A percentile compares a stretch with the other conserved stretches of the same genome.
Conservation (phyloP, 257 asterid genomes). For the Penstemon newberryi region DNA sequence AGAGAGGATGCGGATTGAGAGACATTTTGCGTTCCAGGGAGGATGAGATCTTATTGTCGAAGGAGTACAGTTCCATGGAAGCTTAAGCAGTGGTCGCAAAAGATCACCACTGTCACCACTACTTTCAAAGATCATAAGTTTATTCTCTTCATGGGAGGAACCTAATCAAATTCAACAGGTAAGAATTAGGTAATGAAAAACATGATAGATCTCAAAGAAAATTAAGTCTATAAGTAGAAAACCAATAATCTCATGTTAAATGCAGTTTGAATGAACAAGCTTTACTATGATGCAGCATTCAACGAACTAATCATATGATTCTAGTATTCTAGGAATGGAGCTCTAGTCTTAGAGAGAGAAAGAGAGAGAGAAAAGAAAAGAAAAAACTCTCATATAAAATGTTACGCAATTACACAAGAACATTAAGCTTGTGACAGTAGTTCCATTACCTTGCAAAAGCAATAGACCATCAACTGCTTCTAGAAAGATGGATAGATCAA, state of each 20-base stretch:
- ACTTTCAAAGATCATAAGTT: conserved; percentile 42
- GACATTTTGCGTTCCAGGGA: conserved; percentile 71
- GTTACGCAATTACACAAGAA: conserved; percentile 12
- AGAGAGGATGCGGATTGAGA: conserved; percentile 64
- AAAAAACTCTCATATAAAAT: background rate
- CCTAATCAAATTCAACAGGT: conserved; percentile 41
- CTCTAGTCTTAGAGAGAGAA: background rate
- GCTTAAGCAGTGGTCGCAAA: conserved; percentile 65
- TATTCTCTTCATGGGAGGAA: conserved; percentile 44
- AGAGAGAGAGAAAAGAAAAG: background rate
- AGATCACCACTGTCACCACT: conserved; percentile 42
- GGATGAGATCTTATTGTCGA: conserved; percentile 43
- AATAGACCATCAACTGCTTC: conserved; percentile 75
- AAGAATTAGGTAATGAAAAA: conserved; percentile 21
- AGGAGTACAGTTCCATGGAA: conserved; percentile 63
- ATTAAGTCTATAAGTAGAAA: conserved; percentile 22
- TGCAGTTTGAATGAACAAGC: conserved; percentile 22
- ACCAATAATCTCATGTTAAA: conserved; percentile 1
- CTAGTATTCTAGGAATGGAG: background rate
- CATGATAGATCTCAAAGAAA: conserved; percentile 16
- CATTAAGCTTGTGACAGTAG: conserved; percentile 23
- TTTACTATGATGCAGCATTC: conserved; percentile 12
- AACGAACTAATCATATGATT: background rate
- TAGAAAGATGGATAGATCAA: conserved; percentile 61
- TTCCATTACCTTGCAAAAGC: conserved; percentile 58